Conservation (phyloP, 306 rosid species). For the Cyclanthera cordifolia region DNA sequence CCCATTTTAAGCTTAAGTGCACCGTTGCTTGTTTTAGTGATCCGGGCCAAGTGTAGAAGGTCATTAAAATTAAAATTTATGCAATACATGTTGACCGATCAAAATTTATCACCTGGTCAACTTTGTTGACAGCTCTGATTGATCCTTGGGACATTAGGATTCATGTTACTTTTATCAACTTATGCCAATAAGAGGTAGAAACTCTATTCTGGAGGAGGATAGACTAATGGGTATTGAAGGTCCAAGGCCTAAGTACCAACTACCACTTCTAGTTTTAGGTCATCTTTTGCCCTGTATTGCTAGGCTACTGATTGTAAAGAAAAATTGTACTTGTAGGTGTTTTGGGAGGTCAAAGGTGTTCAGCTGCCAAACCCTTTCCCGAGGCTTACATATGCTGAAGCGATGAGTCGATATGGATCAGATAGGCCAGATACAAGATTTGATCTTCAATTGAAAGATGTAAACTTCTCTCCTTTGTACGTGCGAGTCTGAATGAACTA, state of each 20-base stretch:
- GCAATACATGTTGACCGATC: not conserved
- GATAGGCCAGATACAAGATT: conserved; percentile 84
- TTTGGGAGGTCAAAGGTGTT: conserved; percentile 67
- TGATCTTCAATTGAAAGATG: conserved; percentile 84
- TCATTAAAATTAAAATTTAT: not conserved
- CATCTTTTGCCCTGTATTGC: not conserved
- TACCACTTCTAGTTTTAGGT: not conserved
- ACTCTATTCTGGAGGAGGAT: not conserved
- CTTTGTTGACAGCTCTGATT: conserved; percentile 1
- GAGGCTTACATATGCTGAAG: conserved; percentile 94
- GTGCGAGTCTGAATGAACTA: not conserved
- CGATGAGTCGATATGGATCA: conserved; percentile 80
- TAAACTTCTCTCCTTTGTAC: conserved; percentile 30
- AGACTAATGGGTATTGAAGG: not conserved
- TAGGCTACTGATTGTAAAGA: conserved; percentile 3
- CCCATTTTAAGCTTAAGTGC: not conserved
- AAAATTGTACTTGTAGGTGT: conserved; percentile 52
- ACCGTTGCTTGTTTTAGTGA: not conserved
- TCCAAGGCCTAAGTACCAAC: not conserved
- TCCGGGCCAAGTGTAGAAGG: not conserved
- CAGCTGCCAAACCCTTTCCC: conserved; percentile 84
- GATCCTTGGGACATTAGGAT: not conserved
- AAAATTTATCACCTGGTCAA: not conserved
- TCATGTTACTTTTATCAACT: not conserved
- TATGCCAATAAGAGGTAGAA: not conserved